Percentiles rank a stretch among this genome's conserved stretches.
phyloP scores from a whole-genome alignment of 2,329 filamentous ascomycete genomes.

The Penicillium sp. region DNA sequence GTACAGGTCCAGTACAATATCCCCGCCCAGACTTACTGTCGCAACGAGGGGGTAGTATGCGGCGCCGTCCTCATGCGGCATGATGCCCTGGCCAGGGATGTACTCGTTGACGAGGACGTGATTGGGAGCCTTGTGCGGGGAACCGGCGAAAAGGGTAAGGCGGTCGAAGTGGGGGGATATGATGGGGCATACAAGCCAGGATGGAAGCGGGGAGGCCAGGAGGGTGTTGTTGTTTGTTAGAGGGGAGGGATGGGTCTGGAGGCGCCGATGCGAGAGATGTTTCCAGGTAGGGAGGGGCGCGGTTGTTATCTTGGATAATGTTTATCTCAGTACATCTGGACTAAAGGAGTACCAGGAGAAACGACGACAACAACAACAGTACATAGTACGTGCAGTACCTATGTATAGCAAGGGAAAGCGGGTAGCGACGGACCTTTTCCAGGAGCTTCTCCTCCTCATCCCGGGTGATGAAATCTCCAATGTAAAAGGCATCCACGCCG shows the following conservation, averaged over 20 bases:
- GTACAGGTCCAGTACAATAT: slow-evolving; percentile 78
- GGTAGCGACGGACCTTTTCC: slow-evolving; percentile 62
- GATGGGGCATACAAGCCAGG: slow-evolving; percentile 75
- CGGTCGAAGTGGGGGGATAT: slow-evolving; percentile 58
- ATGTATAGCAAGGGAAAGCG: background rate
- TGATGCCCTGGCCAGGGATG: slow-evolving; percentile 84
- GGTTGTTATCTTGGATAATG: slow-evolving; percentile 46
- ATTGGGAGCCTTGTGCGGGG: slow-evolving; percentile 79
- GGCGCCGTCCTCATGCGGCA: slow-evolving; percentile 91
- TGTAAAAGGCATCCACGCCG: slow-evolving; percentile 70
- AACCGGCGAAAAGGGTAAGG: slow-evolving; percentile 60
- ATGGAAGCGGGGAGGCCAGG: slow-evolving; percentile 71
- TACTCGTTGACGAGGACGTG: slow-evolving; percentile 97
- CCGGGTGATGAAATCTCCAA: slow-evolving; percentile 78
- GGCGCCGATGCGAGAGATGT: slow-evolving; percentile 80
- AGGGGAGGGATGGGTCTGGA: slow-evolving; percentile 89
- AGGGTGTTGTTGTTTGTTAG: slow-evolving; percentile 77
- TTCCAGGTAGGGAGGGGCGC: slow-evolving; percentile 83
- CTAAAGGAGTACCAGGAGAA: too few species aligned
- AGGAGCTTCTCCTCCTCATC: slow-evolving; percentile 76
- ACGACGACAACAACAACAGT: background rate
- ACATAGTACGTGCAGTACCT: background rate
- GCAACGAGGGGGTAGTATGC: slow-evolving; percentile 89
- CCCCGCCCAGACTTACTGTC: slow-evolving; percentile 82
- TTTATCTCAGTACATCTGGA: background rate